Base-by-base conservation (phyloP, 2,329 filamentous ascomycete species). In the Didymella sp. region DNA sequence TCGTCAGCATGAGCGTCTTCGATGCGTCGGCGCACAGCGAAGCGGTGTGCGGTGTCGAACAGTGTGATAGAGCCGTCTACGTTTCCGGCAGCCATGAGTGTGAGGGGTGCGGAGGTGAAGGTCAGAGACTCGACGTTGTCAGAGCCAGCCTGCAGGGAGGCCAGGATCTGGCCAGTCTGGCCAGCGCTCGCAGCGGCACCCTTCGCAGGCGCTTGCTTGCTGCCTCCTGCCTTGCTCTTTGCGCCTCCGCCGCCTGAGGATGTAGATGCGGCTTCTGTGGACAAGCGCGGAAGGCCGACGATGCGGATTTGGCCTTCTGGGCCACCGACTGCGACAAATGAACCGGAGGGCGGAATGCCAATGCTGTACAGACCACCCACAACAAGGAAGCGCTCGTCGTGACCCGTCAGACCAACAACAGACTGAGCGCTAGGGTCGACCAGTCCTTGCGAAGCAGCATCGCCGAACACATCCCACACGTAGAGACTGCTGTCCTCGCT, bases 341-440 rank as follows among this genome's bases (percentile, higher is more conserved):
- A 81, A 35, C 91, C 90, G 15, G 86, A 87, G 0, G 93, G 92
- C 6, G 94, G 89, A 62, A 97, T 81, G 17, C 91, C 92, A 31
- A 97, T 85, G 35, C 89, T 92, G 83, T 92, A 98, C 1, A 99
- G 82, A 0, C 95, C 95, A 22, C 94, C 95, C 56, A 96, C 91
- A 46, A 98, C 90, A 28, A 86, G 87, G 79, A 99, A 99, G 43
- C 95, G 88, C 80, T 96, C 91, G 77, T 99, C 95, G 13, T 86
- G 83, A 0, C 84, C 84, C 1, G 90, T 96, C 42, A 97, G 82
- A 0, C 87, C 87, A 6, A 98, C 86, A 12, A 93, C 87, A 0
- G 91, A 81, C 63, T 87, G 86, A 13, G 82, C 80, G 5, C 82
- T 80, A 2, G 81, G 81, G 22, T 83, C 80, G 2, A 81, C 80